phyloP scores from a whole-genome alignment of 345 rosid species.

The Garcia nutans region DNA sequence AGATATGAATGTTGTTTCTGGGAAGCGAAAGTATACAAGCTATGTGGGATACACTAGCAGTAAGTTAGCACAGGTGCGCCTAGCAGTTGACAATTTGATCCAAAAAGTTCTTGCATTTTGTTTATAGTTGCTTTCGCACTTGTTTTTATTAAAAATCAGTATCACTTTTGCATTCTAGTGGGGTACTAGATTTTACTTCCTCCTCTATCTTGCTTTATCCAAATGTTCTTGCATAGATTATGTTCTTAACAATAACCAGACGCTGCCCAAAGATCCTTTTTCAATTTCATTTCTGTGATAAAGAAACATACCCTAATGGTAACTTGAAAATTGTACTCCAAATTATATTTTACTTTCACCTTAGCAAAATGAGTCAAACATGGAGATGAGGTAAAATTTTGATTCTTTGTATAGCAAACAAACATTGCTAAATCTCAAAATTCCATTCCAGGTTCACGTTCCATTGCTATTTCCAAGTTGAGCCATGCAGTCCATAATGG shows the following conservation, averaged over 20 bases:
- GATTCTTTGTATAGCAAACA: neutral
- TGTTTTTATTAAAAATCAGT: too few relatives aligned
- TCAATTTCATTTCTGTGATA: neutral
- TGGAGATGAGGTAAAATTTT: neutral
- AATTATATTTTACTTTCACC: neutral
- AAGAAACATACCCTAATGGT: neutral
- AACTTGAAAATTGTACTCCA: neutral
- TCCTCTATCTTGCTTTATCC: neutral
- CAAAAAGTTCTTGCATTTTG: neutral
- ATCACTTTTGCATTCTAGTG: too few relatives aligned
- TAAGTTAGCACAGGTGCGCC: slow-evolving; percentile 91
- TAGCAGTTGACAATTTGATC: slow-evolving; percentile 10
- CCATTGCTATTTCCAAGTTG: neutral
- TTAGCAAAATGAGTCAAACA: neutral
- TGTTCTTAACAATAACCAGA: neutral
- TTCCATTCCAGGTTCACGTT: neutral
- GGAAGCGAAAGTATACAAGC: slow-evolving; percentile 75
- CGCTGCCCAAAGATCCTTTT: neutral
- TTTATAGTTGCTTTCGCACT: neutral
- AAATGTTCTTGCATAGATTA: neutral
- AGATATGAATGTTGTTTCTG: slow-evolving; percentile 80
- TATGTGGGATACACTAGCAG: slow-evolving; percentile 62
- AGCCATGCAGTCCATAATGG: neutral
- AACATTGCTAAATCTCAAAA: too few relatives aligned
- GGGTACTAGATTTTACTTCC: too few relatives aligned